Conservation (phyloP, 305 asterid genomes). For the Fraxinus xanthoxyloides region DNA sequence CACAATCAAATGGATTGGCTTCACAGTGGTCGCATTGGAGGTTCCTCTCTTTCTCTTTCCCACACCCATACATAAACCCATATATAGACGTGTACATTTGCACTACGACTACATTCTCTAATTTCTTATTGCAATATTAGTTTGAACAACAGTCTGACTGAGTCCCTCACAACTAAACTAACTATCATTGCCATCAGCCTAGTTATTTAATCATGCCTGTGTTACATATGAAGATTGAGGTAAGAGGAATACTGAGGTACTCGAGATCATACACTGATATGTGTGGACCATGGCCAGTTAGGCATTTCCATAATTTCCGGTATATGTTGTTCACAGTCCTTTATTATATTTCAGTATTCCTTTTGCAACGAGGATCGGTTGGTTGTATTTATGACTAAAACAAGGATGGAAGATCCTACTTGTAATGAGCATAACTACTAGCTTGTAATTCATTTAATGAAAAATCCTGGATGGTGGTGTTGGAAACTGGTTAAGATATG, state of each 20-base stretch:
- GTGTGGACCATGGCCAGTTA: background rate
- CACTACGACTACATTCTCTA: background rate
- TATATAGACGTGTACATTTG: background rate
- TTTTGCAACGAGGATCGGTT: background rate
- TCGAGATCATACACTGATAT: background rate
- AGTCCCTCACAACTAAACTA: background rate
- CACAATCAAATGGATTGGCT: conserved; percentile 74
- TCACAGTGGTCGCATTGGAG: conserved; percentile 70
- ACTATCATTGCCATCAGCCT: background rate
- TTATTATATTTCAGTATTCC: too few species aligned
- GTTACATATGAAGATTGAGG: background rate
- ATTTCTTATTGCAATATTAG: background rate
- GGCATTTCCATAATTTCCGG: background rate
- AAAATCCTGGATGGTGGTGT: background rate
- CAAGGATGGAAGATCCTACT: background rate
- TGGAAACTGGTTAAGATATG: background rate
- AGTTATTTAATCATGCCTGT: background rate
- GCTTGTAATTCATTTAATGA: background rate
- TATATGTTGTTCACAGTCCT: background rate
- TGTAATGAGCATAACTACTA: background rate
- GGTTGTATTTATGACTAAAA: background rate
- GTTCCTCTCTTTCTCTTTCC: conserved; percentile 28
- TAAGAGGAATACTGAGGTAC: background rate
- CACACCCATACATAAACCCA: background rate
- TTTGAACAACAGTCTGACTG: background rate